Evolutionary conservation across 257 asterid species (phyloP), one percentile per base, ranked within the genome.

Genomic region (Avicennia marina): DNA sequence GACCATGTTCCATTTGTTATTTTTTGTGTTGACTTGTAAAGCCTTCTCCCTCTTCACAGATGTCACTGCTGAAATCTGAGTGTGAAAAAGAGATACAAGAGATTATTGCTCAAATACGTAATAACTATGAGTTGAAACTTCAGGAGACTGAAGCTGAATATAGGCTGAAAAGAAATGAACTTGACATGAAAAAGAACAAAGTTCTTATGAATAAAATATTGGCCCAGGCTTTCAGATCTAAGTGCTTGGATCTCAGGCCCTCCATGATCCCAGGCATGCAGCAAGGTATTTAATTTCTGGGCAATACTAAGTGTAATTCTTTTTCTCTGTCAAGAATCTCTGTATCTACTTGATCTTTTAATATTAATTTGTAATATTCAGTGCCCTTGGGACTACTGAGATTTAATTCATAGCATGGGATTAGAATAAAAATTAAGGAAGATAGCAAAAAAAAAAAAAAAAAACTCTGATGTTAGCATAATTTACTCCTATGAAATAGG

Each of bases 11-110:
- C 16, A 7, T 42, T 27, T 40, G 22, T 32, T 11, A 12, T 15
- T 48, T 40, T 72, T 59, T 39, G 26, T 55, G 17, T 63, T 50
- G 4, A 15, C 20, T 62, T 44, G 52, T 66, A 29, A 60, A 42
- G 26, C 48, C 27, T 21, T 50, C 56, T 66, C 40, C 55, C 65
- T 36, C 51, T 53, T 12, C 17, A 53, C 94, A 90, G 98, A 69
- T 65, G 39, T 49, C 67, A 42, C 73, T n/a, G 60, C 67, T 78
- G 65, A 70, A 58, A 54, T 67, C 78, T 53, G 93, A 87, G 36
- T 80, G 93, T 45, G 95, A 90, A 61, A 87, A 78, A 81, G 94
- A 79, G 71, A 77, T 85, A 41, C 80, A 70, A 68, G 87, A 82
- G 60, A 44, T 71, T 25, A 42, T 67, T 71, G 56, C 80, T 58